A percentile compares a stretch with the other conserved stretches of the same genome.
phyloP scores from a whole-genome alignment of 257 asterid species.

The Rehmannia glutinosa region DNA sequence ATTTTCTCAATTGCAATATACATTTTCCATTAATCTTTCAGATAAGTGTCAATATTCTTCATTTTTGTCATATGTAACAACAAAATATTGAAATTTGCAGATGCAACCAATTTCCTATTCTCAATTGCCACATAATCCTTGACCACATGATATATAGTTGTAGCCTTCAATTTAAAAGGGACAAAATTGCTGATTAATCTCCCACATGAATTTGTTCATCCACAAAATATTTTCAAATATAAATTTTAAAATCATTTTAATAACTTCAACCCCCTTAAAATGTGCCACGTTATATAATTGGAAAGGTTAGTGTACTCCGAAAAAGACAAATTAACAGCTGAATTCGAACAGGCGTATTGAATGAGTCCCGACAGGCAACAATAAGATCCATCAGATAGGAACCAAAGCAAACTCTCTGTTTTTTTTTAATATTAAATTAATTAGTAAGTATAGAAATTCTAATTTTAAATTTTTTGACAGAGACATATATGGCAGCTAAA shows the following conservation, averaged over 20 bases:
- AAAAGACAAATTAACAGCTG: conserved; percentile 12
- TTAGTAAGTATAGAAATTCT: not conserved
- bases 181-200: not conserved
- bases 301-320: not conserved
- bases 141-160: not conserved
- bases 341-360: conserved; percentile 8
- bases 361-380: not conserved
- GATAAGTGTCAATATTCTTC: too few relatives aligned
- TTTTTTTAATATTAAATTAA: not conserved
- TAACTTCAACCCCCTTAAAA: conserved; percentile 2
- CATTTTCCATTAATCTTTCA: too few relatives aligned
- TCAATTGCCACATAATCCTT: conserved; percentile 1
- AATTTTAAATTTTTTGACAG: too few relatives aligned
- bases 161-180: conserved; percentile 8
- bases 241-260: not conserved
- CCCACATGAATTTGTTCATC: not conserved
- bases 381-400: not conserved
- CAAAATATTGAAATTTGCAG: too few relatives aligned
- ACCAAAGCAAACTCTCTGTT: too few relatives aligned
- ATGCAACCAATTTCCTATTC: not conserved
- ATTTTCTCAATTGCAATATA: too few relatives aligned
- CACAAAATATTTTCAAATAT: not conserved
- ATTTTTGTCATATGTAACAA: too few relatives aligned
- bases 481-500: too few relatives aligned
- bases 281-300: conserved; percentile 20